Base-by-base conservation (phyloP, 495 filamentous ascomycete species). In the Hypomontagnella submonticulosa region DNA sequence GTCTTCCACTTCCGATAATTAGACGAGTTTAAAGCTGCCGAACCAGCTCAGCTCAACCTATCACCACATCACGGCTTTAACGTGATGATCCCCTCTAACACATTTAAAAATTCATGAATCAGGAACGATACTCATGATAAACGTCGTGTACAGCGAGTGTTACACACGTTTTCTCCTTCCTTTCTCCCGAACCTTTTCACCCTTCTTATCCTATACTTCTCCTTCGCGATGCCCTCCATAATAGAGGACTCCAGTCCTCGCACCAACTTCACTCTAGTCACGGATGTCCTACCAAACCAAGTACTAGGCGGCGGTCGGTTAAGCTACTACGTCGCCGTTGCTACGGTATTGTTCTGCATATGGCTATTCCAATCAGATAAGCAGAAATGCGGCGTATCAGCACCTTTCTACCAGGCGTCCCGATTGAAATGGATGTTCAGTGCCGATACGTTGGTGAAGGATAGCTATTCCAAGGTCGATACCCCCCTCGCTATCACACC, bases 401-500 rank as follows among this genome's bases (percentile, higher is more conserved):
- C 63, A 5, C 75, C 75, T 0, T 74, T 73, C 62, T 77, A 74
- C 38, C 63, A 72, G 56, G 71, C 72, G 0, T 70, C 71, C 1
- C 69, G 72, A 49, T 60, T 72, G 49, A 75, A 68, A 63, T 77
- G 75, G 75, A 77, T 77, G 62, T 73, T 77, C 50, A 71, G 66
- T 43, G 75, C 75, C 18, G 75, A 77, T 50, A 54, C 43, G 7
- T 47, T 74, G 42, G 57, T 77, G 5, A 70, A 60, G 56, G 71
- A 75, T 27, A 77, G 75, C 69, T 77, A 77, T 43, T 51, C 44
- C 48, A 75, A 74, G 73, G 74, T 76, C 37, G 62, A 19, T 36
- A 18, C n/a, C 11, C 11, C 9, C 11, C 3, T 53, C 34, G 10
- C n/a, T 11, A 15, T 53, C 7, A 4, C 1, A 12, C 6, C 11